Base-by-base conservation (phyloP, 768 basidiomycete species). In the Hypholoma fasciculare region DNA sequence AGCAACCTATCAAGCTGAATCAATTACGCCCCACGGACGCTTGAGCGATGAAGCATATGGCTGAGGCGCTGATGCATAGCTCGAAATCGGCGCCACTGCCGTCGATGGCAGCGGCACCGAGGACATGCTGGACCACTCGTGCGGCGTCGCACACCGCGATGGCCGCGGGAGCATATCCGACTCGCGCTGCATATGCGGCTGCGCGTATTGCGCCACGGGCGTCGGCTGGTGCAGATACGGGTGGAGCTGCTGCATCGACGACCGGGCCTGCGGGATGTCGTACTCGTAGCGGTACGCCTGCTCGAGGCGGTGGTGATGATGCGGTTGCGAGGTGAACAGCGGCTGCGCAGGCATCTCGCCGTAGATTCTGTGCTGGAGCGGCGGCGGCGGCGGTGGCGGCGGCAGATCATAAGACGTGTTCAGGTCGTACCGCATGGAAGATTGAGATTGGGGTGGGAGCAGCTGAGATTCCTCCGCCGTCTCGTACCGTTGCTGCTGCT, bases 291-390 rank as follows among this genome's bases (percentile, higher is more conserved):
- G 38, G 38, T 40, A 13, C 19, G 38, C 27, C 7, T 13, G 2
- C 8, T 16, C 27, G 51, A 34, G 51, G 4, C 23, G 51, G 38
- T 19, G 42, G 8, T 19, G 16, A 2, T 9, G 40, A 16, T 54
- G 52, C 16, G 52, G 52, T 14, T 52, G 52, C 38, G 39, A 26
- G 52, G 39, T 52, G 20, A 52, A 52, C 39, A 52, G 38, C 38
- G 51, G 51, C n/a, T 38, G 51, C 11, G 38, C 19, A 11, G 51
- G 38, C 20, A 43, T 27, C 8, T 52, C 52, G 13, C 23, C 39
- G 19, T 52, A 52, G 1, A 23, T n/a, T 2, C 39, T 13, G 14
- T 27, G 39, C 39, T 52, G 52, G 20, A 26, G 52, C 38, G 17
- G 20, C 13, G 49, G 49, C 13, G 49, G 49, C 19, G 51, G 52